phyloP scores from a whole-genome alignment of 148 eudicot genomes.

The Fagopyrum tataricum region DNA sequence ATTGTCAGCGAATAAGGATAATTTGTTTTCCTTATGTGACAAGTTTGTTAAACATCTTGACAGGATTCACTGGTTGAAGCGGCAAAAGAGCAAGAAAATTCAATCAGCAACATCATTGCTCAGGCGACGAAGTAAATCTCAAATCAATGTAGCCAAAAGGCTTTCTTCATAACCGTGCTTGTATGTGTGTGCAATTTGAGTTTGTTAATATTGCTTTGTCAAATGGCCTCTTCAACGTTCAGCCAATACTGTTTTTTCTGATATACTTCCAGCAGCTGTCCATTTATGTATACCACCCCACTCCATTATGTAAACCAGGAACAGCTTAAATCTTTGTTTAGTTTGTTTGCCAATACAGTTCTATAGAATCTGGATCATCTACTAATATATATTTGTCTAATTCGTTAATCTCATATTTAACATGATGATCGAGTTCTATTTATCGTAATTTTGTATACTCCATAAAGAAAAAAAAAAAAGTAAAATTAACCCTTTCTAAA shows the following conservation, averaged over 20 bases:
- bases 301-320: background rate
- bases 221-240: background rate
- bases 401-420: too few species aligned
- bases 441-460: too few species aligned
- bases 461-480: too few species aligned
- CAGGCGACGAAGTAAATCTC: conserved; percentile 6
- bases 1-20: background rate
- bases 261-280: background rate
- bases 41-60: background rate
- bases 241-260: background rate
- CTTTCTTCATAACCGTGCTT: background rate
- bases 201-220: background rate
- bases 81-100: conserved; percentile 18
- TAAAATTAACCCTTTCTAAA: too few species aligned
- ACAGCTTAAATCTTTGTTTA: background rate
- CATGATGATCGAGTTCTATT: too few species aligned
- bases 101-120: conserved; percentile 15
- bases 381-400: too few species aligned
- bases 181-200: conserved; percentile 7
- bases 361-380: background rate
- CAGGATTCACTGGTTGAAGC: conserved; percentile 17
- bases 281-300: background rate
- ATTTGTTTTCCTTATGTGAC: background rate
- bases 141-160: background rate
- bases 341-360: background rate